Evolutionary conservation across 2,329 filamentous ascomycete genomes (phyloP).

Genomic region (Cladosporium colombiae): DNA sequence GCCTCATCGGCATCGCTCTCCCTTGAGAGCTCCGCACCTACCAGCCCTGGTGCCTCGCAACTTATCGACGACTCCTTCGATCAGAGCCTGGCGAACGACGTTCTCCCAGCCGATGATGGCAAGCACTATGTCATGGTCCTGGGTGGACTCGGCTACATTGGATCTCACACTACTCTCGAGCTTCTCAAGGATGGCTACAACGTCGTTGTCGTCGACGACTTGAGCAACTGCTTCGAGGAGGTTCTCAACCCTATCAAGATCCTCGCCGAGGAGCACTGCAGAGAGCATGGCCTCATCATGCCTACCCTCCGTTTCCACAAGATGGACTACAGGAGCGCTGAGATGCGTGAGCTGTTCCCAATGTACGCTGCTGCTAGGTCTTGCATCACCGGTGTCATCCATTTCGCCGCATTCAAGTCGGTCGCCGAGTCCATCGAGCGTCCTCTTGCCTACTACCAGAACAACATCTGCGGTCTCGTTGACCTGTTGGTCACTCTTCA

Average conservation of each 20-base stretch:
- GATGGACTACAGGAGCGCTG: conserved; percentile 49
- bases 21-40: conserved; percentile 19
- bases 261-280: conserved; percentile 42
- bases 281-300: conserved; percentile 42
- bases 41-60: background rate
- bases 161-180: conserved; percentile 57
- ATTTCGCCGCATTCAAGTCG: conserved; percentile 69
- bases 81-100: conserved; percentile 5
- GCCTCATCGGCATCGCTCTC: conserved; percentile 19
- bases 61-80: conserved; percentile 2
- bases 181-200: conserved; percentile 57
- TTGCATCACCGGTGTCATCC: conserved; percentile 64
- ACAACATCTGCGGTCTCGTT: conserved; percentile 66
- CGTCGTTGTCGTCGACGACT: conserved; percentile 50
- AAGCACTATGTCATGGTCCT: conserved; percentile 52
- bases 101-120: conserved; percentile 21
- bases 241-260: conserved; percentile 41
- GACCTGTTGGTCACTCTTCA: conserved; percentile 59
- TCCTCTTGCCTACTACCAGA: conserved; percentile 66
- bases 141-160: conserved; percentile 58
- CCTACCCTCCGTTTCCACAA: conserved; percentile 50
- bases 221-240: conserved; percentile 47
- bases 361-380: conserved; percentile 47
- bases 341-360: conserved; percentile 47
- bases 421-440: conserved; percentile 63